Evolutionary conservation across 371 early-diverging fungal species (phyloP).

Genomic region (Rhizopus arrhizus): DNA sequence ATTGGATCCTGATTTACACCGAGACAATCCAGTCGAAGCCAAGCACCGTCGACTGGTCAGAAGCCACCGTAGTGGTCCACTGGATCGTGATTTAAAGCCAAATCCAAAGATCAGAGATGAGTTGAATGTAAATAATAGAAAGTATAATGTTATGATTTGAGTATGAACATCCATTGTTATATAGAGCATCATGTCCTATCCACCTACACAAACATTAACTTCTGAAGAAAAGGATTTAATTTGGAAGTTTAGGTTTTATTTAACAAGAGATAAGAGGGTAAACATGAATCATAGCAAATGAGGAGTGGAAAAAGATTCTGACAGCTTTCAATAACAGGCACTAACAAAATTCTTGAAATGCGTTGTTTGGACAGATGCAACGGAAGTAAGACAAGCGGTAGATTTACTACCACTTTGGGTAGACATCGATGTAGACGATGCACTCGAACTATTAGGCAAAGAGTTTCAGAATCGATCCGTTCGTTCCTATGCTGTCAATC

Average conservation of each 20-base stretch:
- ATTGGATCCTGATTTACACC: conserved; percentile 71
- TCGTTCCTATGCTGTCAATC: conserved; percentile 86
- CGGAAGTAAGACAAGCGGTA: conserved; percentile 89
- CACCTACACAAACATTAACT: conserved; percentile 83
- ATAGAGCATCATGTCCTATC: conserved; percentile 85
- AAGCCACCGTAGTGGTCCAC: conserved; percentile 85
- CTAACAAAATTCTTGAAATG: conserved; percentile 95
- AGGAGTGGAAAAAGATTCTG: not conserved
- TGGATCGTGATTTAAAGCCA: conserved; percentile 94
- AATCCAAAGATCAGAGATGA: conserved; percentile 93
- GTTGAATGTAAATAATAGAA: conserved; percentile 66
- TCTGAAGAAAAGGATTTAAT: conserved; percentile 89
- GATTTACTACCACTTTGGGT: conserved; percentile 87
- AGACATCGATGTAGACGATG: conserved; percentile 92
- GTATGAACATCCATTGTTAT: not conserved
- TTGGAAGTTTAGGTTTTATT: conserved; percentile 96
- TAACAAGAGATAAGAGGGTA: conserved; percentile 87
- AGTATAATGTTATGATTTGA: not conserved
- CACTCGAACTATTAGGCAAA: conserved; percentile 88
- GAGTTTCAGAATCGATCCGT: conserved; percentile 84
- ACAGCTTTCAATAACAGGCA: conserved; percentile 59
- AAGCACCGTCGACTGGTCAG: conserved; percentile 93
- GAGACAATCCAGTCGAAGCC: conserved; percentile 93
- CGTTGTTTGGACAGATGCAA: conserved; percentile 93
- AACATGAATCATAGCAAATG: not conserved